Conservation (phyloP, 495 filamentous ascomycete genomes). For the Geopyxis carbonaria region DNA sequence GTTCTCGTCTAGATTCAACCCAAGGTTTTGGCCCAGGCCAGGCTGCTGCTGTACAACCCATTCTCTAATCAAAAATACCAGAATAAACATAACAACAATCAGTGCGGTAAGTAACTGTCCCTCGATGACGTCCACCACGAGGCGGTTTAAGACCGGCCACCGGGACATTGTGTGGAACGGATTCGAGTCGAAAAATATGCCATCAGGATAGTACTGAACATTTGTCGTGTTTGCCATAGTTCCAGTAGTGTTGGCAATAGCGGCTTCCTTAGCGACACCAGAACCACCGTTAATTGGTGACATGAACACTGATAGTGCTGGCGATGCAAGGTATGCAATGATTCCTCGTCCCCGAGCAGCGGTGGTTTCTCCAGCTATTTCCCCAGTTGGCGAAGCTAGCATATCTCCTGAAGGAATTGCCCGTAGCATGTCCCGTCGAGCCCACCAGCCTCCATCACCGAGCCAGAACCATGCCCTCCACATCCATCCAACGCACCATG, state of each 20-base stretch:
- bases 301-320: conserved; percentile 11
- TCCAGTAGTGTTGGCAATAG: conserved; percentile 6
- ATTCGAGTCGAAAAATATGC: conserved; percentile 23
- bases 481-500: conserved; percentile 75
- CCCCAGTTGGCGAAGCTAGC: neutral
- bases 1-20: conserved; percentile 22
- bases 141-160: conserved; percentile 48
- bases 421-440: conserved; percentile 8
- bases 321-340: conserved; percentile 13
- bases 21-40: too few species aligned
- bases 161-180: conserved; percentile 45
- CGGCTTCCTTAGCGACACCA: conserved; percentile 2
- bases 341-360: conserved; percentile 17
- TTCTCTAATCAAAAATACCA: conserved; percentile 89
- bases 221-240: conserved; percentile 4
- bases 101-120: conserved; percentile 83
- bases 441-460: conserved; percentile 75
- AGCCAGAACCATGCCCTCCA: conserved; percentile 93
- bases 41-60: conserved; percentile 98
- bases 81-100: conserved; percentile 79
- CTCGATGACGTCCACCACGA: conserved; percentile 66
- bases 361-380: conserved; percentile 8
- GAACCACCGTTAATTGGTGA: conserved; percentile 19
- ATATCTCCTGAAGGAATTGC: too few species aligned
- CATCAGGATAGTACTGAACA: conserved; percentile 1